A percentile compares a stretch with the other conserved stretches of the same genome.
Conservation (phyloP, 1,139 yeast species). For the Yamadazyma diddensiae region DNA sequence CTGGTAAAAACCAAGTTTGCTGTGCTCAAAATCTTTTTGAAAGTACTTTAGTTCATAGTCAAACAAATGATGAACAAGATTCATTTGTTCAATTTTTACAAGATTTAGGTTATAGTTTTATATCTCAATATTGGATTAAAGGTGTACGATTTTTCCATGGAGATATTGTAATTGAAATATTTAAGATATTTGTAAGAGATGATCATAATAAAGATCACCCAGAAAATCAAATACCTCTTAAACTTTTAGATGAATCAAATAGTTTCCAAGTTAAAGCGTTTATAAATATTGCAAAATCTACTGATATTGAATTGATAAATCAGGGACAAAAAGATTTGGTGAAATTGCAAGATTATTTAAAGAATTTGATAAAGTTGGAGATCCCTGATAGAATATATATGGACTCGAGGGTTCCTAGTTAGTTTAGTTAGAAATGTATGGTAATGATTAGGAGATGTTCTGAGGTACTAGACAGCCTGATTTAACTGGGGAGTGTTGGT, state of each 20-base stretch:
- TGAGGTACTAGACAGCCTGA: too few species aligned
- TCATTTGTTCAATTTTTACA: constrained; percentile 50
- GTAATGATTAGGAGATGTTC: too few species aligned
- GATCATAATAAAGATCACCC: constrained; percentile 19
- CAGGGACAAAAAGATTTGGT: constrained; percentile 64
- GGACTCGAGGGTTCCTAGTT: constrained; percentile 55
- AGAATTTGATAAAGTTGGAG: constrained; percentile 62
- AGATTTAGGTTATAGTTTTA: constrained; percentile 69
- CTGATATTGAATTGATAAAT: constrained; percentile 72
- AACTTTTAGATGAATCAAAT: constrained; percentile 52
- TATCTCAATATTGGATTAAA: constrained; percentile 62
- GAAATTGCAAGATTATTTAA: constrained; percentile 59
- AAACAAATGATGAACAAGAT: constrained; percentile 23
- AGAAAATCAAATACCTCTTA: constrained; percentile 30
- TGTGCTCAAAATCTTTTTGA: constrained; percentile 67
- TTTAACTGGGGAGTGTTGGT: too few species aligned
- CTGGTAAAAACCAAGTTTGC: constrained; percentile 70
- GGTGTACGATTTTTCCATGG: constrained; percentile 68
- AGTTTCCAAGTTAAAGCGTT: constrained; percentile 64
- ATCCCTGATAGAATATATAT: constrained; percentile 77
- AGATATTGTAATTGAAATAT: constrained; percentile 59
- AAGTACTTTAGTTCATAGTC: constrained; percentile 54
- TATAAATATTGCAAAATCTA: constrained; percentile 66
- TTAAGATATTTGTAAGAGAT: constrained; percentile 46
- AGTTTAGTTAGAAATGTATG: not conserved